Evolutionary conservation across 202 grass and related monocot species (phyloP), one percentile per base, ranked within the genome.

Genomic region (Hordeum pubiflorum): DNA sequence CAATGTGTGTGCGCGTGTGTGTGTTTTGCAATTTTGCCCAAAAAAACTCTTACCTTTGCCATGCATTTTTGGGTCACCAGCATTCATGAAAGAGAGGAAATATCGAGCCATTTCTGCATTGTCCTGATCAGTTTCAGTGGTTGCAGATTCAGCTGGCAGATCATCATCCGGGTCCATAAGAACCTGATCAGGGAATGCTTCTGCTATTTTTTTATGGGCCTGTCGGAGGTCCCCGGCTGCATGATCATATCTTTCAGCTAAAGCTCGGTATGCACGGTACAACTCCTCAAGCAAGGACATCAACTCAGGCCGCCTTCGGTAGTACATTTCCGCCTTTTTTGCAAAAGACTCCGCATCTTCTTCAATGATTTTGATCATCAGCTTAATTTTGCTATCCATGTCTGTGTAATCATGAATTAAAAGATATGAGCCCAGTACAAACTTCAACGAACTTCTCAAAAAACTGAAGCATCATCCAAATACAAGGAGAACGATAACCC

Each of bases 271-370:
- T 77, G 86, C 96, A 72, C 91, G 84, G 78, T 96, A 93, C 65
- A 99, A 81, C 72, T 99, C 92, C 81, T 99, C 96, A 77, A 99
- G 90, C 74, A 99, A 81, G 74, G 83, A 77, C 92, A 89, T 91
- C 18, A 99, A 76, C 72, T 91, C 93, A 59, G 96, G 96, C 13
- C 96, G 89, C 31, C 91, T 87, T 83, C 83, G 91, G 80, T 99
- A 99, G 91, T 91, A 96, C 96, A 99, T 99, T 88, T 99, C 96
- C 21, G 96, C 96, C 86, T 89, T 89, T 80, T 96, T 93, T 73
- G 96, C 92, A 55, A 99, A 99, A 44, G 96, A 96, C 67, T 96
- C 96, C 15, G 92, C 96, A 73, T 91, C 96, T 80, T 91, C 90
- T 90, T 99, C 96, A 70, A 99, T 88, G n/a, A 99, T 90, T 69